Evolutionary conservation across 2,329 filamentous ascomycete genomes (phyloP).

Genomic region (Colletotrichum tamarilloi): DNA sequence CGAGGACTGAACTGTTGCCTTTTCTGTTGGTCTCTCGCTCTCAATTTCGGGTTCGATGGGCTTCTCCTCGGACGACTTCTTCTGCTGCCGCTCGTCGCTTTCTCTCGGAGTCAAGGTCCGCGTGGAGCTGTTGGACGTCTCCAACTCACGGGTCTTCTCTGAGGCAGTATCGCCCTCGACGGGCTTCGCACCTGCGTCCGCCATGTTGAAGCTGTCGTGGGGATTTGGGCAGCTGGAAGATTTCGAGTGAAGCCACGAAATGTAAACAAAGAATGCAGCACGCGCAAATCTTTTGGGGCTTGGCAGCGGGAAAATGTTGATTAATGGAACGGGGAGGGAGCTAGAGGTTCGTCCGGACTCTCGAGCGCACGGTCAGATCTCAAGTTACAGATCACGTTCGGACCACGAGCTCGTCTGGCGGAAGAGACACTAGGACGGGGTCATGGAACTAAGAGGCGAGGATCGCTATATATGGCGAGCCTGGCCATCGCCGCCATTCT

Average conservation of each 20-base stretch:
- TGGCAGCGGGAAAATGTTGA: conserved; percentile 11
- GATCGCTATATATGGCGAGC: conserved; percentile 16
- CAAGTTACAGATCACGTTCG: conserved; percentile 22
- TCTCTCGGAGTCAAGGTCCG: conserved; percentile 26
- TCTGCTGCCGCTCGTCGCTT: conserved; percentile 20
- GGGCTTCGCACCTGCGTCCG: conserved; percentile 4
- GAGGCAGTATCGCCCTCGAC: conserved; percentile 4
- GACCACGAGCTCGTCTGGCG: not conserved
- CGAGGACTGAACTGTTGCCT: conserved; percentile 5
- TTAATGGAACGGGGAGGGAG: conserved; percentile 6
- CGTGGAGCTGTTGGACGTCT: conserved; percentile 26
- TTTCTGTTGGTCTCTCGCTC: not conserved
- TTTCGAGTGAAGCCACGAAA: not conserved
- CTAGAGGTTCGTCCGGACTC: conserved; percentile 24
- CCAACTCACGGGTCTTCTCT: not conserved
- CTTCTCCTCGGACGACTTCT: conserved; percentile 11
- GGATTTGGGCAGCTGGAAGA: not conserved
- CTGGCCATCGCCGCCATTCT: not conserved
- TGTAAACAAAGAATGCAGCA: conserved; percentile 1
- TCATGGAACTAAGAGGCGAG: not conserved
- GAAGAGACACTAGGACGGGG: not conserved
- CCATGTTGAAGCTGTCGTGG: conserved; percentile 9
- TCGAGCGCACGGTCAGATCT: conserved; percentile 18
- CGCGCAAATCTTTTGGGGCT: not conserved
- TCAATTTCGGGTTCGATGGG: not conserved